Base-by-base conservation (phyloP, 2,329 filamentous ascomycete species). In the Pseudogymnoascus sp. region DNA sequence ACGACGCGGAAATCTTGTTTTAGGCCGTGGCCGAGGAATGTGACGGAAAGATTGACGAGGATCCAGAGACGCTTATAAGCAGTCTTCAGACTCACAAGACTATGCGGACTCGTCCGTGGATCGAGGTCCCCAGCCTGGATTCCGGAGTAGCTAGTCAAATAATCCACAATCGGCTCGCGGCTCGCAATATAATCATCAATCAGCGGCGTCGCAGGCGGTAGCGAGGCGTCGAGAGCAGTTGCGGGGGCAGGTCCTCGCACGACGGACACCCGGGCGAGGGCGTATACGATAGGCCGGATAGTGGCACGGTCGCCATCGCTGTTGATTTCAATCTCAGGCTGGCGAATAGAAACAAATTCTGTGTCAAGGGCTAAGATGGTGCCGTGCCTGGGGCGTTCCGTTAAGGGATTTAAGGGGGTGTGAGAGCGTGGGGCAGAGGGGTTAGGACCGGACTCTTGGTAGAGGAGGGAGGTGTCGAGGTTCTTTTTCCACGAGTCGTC, bases 61-160 rank as follows among this genome's bases (percentile, higher is more conserved):
- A 97, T 85, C 96, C 96, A 99, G 31, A 99, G 86, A 75, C 97
- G 97, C 77, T 99, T 99, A 81, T 97, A 99, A 1, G 91, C 93
- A 64, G 90, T 84, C 74, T 99, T 99, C 42, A 97, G 82, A 1
- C 89, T 84, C 7, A 97, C 87, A 0, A 97, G 84, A 62, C 91
- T 91, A 75, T 96, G 93, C 62, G 83, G 84, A 46, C 89, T 90
- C n/a, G 84, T 82, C 63, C 86, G 82, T 25, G 88, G 86, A 69
- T 96, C 92, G 7, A 99, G 81, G 72, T 99, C 95, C 21, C 89
- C 88, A 1, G 88, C 84, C 3, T 88, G 89, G 68, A 99, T 96
- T 43, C 95, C 95, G 0, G 93, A 97, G 78, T 91, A 97, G 49
- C 89, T 88, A 0, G 96, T 99, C 38, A 99, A 81, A 73, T 97